Conservation (phyloP, 2,329 filamentous ascomycete genomes). For the Pyrenochaeta sp. region DNA sequence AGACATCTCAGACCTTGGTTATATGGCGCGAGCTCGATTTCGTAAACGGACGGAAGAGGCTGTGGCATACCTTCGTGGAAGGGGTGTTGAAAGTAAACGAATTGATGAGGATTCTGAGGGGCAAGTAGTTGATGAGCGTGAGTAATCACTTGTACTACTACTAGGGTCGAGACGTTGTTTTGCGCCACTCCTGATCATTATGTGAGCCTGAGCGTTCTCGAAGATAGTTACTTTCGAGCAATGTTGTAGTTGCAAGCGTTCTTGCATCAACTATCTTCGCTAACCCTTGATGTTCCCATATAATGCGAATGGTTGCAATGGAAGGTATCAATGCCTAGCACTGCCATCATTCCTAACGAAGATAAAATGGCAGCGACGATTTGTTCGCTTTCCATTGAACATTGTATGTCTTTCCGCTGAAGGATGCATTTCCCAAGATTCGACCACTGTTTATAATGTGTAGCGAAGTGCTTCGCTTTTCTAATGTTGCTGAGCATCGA, state of each 20-base stretch:
- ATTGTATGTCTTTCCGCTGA: too few species aligned
- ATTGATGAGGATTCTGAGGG: background rate
- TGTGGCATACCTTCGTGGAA: background rate
- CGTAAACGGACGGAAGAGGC: background rate
- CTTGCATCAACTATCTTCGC: background rate
- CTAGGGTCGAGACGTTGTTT: background rate
- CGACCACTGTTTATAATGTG: background rate
- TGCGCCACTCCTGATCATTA: too few species aligned
- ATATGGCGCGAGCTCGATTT: background rate
- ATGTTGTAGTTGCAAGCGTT: background rate
- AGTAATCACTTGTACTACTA: background rate
- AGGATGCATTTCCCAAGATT: too few species aligned
- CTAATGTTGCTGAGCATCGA: background rate
- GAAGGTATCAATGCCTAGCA: too few species aligned
- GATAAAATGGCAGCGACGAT: too few species aligned
- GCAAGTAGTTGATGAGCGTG: background rate
- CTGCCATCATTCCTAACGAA: too few species aligned
- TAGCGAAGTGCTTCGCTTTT: background rate
- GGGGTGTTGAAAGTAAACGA: background rate
- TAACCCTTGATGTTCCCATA: background rate
- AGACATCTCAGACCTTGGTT: background rate
- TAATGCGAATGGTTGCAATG: background rate
- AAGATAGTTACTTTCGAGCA: background rate
- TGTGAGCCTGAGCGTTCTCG: too few species aligned
- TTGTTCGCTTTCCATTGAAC: too few species aligned